Conservation (phyloP, 2,329 filamentous ascomycete species). For the Xylariaceae sp. region DNA sequence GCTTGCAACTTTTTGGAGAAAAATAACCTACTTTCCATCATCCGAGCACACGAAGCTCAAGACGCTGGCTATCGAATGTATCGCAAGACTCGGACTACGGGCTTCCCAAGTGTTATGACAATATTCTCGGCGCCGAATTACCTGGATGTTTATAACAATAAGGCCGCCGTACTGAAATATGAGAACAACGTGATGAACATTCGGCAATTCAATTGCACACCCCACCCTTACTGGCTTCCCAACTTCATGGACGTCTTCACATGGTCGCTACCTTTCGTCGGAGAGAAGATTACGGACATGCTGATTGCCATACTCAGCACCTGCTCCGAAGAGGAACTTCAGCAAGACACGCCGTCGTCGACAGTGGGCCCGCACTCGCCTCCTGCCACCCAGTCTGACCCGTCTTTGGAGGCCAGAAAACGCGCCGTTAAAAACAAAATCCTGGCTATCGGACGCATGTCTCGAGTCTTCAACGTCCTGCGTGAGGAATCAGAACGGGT, state of each 20-base stretch:
- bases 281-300: conserved; percentile 99
- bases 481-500: conserved; percentile 96
- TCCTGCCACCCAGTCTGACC: conserved; percentile 55
- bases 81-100: conserved; percentile 93
- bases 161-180: conserved; percentile 96
- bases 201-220: conserved; percentile 98
- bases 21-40: conserved; percentile 95
- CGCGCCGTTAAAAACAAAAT: conserved; percentile 99
- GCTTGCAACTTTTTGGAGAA: conserved; percentile 97
- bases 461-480: conserved; percentile 95
- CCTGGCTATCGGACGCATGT: conserved; percentile 90
- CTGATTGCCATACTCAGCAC: conserved; percentile 97
- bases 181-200: conserved; percentile 99
- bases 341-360: conserved; percentile 75
- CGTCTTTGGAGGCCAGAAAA: conserved; percentile 89
- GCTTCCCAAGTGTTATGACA: conserved; percentile 99
- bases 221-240: conserved; percentile 97
- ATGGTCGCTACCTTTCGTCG: conserved; percentile 98
- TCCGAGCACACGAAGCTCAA: conserved; percentile 96
- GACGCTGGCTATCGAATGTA: conserved; percentile 99
- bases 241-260: conserved; percentile 99
- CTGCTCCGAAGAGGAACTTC: conserved; percentile 97
- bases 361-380: conserved; percentile 68
- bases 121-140: conserved; percentile 99
- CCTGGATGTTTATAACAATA: conserved; percentile 99